A percentile compares a stretch with the other conserved stretches of the same genome.
Conservation (phyloP, 495 filamentous ascomycete genomes). For the Jackrogersella minutella region DNA sequence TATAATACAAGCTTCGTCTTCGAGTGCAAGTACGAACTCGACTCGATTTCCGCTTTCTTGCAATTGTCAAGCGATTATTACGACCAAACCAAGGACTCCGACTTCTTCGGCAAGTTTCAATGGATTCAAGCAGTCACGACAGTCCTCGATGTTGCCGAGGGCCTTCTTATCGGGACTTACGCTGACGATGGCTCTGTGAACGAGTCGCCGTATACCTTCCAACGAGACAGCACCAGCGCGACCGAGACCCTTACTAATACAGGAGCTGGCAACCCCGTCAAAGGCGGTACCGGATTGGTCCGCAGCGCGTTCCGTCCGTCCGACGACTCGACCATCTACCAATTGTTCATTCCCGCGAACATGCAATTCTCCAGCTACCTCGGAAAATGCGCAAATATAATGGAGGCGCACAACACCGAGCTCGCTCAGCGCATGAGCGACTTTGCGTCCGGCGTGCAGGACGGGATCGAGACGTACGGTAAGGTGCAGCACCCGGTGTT, state of each 20-base stretch:
- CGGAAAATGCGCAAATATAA: slow-evolving; percentile 56
- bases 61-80: slow-evolving; percentile 67
- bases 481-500: slow-evolving; percentile 54
- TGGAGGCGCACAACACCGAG: slow-evolving; percentile 50
- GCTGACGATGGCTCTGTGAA: slow-evolving; percentile 60
- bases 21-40: slow-evolving; percentile 72
- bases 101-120: slow-evolving; percentile 63
- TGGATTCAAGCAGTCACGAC: slow-evolving; percentile 62
- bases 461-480: slow-evolving; percentile 60
- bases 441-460: slow-evolving; percentile 55
- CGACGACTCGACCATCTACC: slow-evolving; percentile 66
- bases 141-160: slow-evolving; percentile 58
- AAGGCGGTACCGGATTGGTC: slow-evolving; percentile 65
- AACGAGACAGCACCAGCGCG: slow-evolving; percentile 57
- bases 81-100: slow-evolving; percentile 62
- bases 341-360: slow-evolving; percentile 69
- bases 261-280: slow-evolving; percentile 66
- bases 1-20: slow-evolving; percentile 48
- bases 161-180: slow-evolving; percentile 66
- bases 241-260: slow-evolving; percentile 69
- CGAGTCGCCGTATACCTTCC: slow-evolving; percentile 64
- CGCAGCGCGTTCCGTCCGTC: slow-evolving; percentile 70
- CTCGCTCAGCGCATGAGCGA: slow-evolving; percentile 59
- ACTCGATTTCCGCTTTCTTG: slow-evolving; percentile 70
- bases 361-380: slow-evolving; percentile 73